A percentile compares a stretch with the other conserved stretches of the same genome.
Conservation (phyloP, 2,329 filamentous ascomycete species). For the Fusarium succisae region DNA sequence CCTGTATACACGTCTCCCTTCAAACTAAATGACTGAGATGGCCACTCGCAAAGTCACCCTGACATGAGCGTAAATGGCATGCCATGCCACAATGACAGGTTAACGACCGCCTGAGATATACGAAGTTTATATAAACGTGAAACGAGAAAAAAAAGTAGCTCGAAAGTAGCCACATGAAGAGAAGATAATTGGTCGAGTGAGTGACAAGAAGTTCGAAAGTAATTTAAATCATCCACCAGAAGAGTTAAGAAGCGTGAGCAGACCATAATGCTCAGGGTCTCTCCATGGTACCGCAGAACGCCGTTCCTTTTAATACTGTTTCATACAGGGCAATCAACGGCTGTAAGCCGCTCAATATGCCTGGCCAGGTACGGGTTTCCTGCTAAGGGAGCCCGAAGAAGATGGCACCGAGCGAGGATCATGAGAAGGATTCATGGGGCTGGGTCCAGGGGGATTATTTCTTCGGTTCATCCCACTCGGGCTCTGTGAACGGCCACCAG, state of each 20-base stretch:
- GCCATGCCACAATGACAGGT: slow-evolving; percentile 24
- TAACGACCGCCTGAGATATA: slow-evolving; percentile 32
- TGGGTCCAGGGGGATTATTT: slow-evolving; percentile 56
- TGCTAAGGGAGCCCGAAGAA: slow-evolving; percentile 56
- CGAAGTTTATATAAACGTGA: slow-evolving; percentile 40
- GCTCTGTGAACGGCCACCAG: slow-evolving; percentile 45
- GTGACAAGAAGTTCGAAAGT: slow-evolving; percentile 39
- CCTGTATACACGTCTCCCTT: slow-evolving; percentile 19
- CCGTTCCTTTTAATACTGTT: slow-evolving; percentile 42
- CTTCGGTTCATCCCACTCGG: slow-evolving; percentile 54
- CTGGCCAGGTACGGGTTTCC: slow-evolving; percentile 67
- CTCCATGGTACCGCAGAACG: slow-evolving; percentile 44
- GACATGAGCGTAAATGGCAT: slow-evolving; percentile 22
- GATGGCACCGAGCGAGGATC: slow-evolving; percentile 47
- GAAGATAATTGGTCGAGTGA: slow-evolving; percentile 32
- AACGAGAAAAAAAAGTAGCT: slow-evolving; percentile 32
- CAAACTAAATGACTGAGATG: slow-evolving; percentile 7
- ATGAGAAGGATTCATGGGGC: slow-evolving; percentile 57
- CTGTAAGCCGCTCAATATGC: slow-evolving; percentile 49
- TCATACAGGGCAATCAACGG: slow-evolving; percentile 28
- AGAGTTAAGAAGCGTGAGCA: slow-evolving; percentile 38
- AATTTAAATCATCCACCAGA: slow-evolving; percentile 37
- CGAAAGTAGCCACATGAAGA: slow-evolving; percentile 23
- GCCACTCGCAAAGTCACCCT: slow-evolving; percentile 20
- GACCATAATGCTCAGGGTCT: slow-evolving; percentile 35